These are phyloP conservation scores for Penicillium expansum DNA, from an alignment of 2,329 filamentous ascomycete genomes.

Conservation along the genomic window DNA sequence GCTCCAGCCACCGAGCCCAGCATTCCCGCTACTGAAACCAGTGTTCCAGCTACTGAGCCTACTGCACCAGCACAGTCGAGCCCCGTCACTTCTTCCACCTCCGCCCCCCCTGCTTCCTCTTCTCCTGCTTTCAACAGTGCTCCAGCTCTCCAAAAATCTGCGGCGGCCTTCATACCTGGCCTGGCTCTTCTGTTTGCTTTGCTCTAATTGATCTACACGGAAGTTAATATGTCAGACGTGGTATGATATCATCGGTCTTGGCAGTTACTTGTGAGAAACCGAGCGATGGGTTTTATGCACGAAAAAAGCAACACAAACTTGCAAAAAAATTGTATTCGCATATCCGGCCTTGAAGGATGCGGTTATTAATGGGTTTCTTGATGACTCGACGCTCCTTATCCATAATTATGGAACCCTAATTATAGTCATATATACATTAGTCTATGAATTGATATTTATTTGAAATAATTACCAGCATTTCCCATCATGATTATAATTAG, in stretches of 20 bases:
- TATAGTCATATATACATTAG: constrained; percentile 15
- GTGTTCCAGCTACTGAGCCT: not conserved
- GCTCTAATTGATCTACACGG: constrained; percentile 11
- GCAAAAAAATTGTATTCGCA: constrained; percentile 15
- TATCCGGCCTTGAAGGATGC: not conserved
- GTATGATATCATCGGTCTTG: not conserved
- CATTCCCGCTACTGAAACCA: too few species aligned
- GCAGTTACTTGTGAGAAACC: not conserved
- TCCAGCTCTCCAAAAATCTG: constrained; percentile 17
- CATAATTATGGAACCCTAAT: constrained; percentile 14
- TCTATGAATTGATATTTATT: constrained; percentile 13
- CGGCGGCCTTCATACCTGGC: constrained; percentile 17
- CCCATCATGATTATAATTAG: not conserved
- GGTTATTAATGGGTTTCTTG: constrained; percentile 12
- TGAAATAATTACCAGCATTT: too few species aligned
- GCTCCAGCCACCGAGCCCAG: not conserved
- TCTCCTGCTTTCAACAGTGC: constrained; percentile 19
- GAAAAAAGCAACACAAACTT: not conserved
- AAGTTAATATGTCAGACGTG: not conserved
- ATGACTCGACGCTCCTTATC: constrained; percentile 22
- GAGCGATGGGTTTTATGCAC: not conserved
- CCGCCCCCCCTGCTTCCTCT: constrained; percentile 6
- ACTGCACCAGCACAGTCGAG: not conserved
- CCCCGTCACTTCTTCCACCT: not conserved
- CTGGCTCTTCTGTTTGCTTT: constrained; percentile 18